Evolutionary conservation across 225 moss, liverwort and hornwort genomes (phyloP).

Genomic region (Takakia lepidozioides): DNA sequence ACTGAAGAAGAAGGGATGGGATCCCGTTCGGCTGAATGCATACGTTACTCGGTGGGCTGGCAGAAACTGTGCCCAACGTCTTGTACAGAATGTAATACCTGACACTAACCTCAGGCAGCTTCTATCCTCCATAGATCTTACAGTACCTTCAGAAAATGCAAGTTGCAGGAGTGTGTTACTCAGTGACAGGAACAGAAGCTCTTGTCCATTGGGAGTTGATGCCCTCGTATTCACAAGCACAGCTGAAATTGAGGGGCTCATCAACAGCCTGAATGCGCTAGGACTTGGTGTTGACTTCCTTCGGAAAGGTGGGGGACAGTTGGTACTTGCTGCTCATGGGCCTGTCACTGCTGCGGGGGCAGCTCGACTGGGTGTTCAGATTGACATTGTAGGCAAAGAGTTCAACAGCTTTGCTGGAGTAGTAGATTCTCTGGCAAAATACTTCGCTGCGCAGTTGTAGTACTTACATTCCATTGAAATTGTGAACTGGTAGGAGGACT

Average conservation of each 20-base stretch:
- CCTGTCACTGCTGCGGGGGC: slow-evolving; percentile 33
- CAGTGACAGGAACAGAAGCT: no score
- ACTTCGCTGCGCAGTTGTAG: neutral
- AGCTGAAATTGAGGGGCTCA: slow-evolving; percentile 27
- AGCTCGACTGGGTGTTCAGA: slow-evolving; percentile 11
- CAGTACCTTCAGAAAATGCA: no score
- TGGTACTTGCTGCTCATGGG: slow-evolving; percentile 25
- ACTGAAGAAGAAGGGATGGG: slow-evolving; percentile 15
- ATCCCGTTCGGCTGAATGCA: slow-evolving; percentile 21
- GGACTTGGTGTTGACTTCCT: slow-evolving; percentile 1
- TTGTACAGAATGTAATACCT: neutral
- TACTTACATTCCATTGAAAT: no score
- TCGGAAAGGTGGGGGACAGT: slow-evolving; percentile 5
- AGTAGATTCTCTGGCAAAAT: slow-evolving; percentile 3
- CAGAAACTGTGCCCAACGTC: slow-evolving; percentile 3
- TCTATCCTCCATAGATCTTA: no score
- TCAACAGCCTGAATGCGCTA: slow-evolving; percentile 9
- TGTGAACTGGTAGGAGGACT: no score
- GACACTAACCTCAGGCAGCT: no score
- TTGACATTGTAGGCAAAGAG: slow-evolving; percentile 23
- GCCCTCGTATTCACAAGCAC: slow-evolving; percentile 29
- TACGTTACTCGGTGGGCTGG: slow-evolving; percentile 32
- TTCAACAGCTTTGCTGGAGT: slow-evolving; percentile 36
- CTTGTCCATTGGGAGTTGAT: slow-evolving; percentile 5
- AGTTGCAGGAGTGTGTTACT: no score